These are phyloP conservation scores for Saccharomycopsis sp. DNA, from an alignment of 805 yeast species.

Conservation along the genomic window DNA sequence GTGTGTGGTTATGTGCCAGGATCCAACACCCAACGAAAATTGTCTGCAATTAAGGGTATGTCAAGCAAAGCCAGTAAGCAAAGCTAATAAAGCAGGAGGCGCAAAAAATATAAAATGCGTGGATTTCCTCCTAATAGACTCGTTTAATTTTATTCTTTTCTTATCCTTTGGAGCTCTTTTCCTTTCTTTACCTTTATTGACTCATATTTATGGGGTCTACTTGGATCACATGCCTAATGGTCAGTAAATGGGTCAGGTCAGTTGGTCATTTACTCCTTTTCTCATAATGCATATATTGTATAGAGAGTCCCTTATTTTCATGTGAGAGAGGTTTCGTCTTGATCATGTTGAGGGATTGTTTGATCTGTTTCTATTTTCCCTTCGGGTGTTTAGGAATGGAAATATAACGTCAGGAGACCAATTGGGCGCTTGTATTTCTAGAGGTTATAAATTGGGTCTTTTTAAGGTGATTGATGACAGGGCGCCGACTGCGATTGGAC, in stretches of 20 bases:
- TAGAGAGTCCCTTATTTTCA: not conserved
- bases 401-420: not conserved
- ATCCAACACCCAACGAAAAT: too few species aligned
- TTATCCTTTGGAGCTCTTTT: not conserved
- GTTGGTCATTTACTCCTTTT: not conserved
- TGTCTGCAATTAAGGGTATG: too few species aligned
- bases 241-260: not conserved
- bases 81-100: not conserved
- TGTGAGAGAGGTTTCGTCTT: not conserved
- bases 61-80: too few species aligned
- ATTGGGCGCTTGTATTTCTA: slow-evolving; percentile 1
- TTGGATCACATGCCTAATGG: not conserved
- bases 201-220: not conserved
- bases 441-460: not conserved
- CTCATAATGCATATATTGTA: not conserved
- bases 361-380: not conserved
- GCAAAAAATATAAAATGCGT: not conserved
- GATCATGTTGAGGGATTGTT: not conserved
- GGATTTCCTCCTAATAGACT: not conserved
- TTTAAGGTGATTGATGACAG: not conserved
- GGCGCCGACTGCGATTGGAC: not conserved
- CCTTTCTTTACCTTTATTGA: not conserved
- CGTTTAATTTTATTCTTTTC: not conserved
- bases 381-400: not conserved
- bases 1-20: too few species aligned